Percentiles rank a stretch among this genome's conserved stretches.
phyloP scores from a whole-genome alignment of 2,329 filamentous ascomycete genomes.

The Passalora sequoiae region DNA sequence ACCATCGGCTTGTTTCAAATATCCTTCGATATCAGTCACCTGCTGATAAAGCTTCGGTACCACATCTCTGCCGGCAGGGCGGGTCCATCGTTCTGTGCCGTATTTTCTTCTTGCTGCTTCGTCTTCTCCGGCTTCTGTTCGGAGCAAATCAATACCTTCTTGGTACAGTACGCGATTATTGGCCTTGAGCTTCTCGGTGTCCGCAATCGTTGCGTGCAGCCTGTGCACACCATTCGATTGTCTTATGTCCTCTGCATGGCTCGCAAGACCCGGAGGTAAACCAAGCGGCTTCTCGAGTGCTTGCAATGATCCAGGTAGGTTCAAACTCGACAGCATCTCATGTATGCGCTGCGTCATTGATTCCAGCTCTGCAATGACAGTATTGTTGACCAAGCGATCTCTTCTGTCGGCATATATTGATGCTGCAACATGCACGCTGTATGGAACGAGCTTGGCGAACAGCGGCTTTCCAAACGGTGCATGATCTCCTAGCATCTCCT shows the following conservation, averaged over 20 bases:
- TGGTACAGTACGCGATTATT: conserved; percentile 73
- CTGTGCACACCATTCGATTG: conserved; percentile 81
- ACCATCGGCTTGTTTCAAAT: conserved; percentile 67
- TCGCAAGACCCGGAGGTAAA: conserved; percentile 74
- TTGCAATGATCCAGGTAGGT: conserved; percentile 86
- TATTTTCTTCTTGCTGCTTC: conserved; percentile 68
- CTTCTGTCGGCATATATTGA: conserved; percentile 91
- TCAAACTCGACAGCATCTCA: conserved; percentile 71
- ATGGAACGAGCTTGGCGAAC: conserved; percentile 88
- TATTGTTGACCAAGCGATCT: conserved; percentile 84
- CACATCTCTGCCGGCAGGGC: conserved; percentile 64
- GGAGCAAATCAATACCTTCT: conserved; percentile 73
- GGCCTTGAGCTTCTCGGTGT: conserved; percentile 82
- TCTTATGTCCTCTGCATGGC: conserved; percentile 88
- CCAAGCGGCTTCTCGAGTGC: conserved; percentile 92
- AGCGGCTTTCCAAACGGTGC: conserved; percentile 77
- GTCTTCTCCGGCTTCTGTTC: conserved; percentile 79
- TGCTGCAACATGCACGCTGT: conserved; percentile 88
- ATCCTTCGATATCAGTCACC: conserved; percentile 74
- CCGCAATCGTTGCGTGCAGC: conserved; percentile 72
- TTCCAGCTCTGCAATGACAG: conserved; percentile 79
- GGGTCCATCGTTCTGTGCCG: conserved; percentile 79
- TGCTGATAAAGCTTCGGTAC: conserved; percentile 68
- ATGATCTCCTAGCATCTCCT: conserved; percentile 68
- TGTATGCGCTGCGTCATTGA: conserved; percentile 73